Base-by-base conservation (phyloP, 352 stramenopile species). In the Pythium rhizo-oryzae region DNA sequence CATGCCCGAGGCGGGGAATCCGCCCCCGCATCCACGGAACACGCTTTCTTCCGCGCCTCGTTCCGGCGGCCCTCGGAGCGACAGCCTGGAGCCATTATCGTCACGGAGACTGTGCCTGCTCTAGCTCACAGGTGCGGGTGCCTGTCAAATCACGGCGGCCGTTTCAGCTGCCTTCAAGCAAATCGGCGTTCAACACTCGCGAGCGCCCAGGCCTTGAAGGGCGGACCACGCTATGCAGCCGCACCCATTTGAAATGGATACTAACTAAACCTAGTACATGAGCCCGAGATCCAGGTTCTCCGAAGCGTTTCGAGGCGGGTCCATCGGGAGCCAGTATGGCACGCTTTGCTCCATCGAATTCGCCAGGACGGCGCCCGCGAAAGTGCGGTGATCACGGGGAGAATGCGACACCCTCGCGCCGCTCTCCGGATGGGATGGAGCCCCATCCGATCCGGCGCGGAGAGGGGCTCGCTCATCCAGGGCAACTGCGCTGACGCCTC, bases 161-260 rank as follows among this genome's bases (percentile, higher is more conserved):
- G 43, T 16, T 19, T 19, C 12, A 1, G 11, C 15, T 49, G 43
- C 13, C 43, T 49, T 12, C 43, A 49, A 49, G 43, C 43, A 49
- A 19, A 19, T 46, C 16, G 12, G 43, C 15, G 8, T 11, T 51
- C 44, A 51, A 51, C 28, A 16, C 43, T 49, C 13, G 35, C 9
- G n/a, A 28, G 44, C 19, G 8, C 43, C 41, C 11, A 46, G 16
- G 39, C 39, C 39, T 46, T 28, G 19, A 51, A 51, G 44, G 44
- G 44, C 44, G 44, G 44, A 51, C 44, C 44, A 51, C 24, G 19
- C 44, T 51, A 51, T 19, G 41, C 41, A 47, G 41, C 41, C 41
- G 41, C 41, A 47, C 41, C 41, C 44, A 51, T 51, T 51, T 51
- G 44, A 12, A 51, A 28, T 51, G n/a, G 44, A 7, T 47, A 47